Conservation (phyloP, 345 rosid genomes). For the Hibiscus tridactylites region DNA sequence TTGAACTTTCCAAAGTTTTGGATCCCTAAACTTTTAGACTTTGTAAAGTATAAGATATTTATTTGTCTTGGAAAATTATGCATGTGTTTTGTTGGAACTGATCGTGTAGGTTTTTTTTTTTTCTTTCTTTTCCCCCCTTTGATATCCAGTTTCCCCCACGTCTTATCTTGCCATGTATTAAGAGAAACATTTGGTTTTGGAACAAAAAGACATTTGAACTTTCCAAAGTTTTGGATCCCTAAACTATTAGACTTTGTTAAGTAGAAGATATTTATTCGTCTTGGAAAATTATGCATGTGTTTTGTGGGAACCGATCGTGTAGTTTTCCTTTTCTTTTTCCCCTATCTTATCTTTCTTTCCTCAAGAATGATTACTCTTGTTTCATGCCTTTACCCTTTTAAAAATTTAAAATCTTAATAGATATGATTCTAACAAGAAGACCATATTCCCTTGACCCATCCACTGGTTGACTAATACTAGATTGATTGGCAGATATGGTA, state of each 20-base stretch:
- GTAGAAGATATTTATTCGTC: no score
- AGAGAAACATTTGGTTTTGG: no score
- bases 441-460: neutral
- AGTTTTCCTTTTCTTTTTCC: neutral
- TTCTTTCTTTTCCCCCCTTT: no score
- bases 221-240: no score
- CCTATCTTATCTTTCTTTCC: neutral
- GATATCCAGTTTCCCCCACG: no score
- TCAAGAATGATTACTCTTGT: neutral
- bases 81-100: neutral
- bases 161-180: no score
- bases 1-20: neutral
- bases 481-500: neutral
- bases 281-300: no score
- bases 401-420: neutral
- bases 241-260: no score
- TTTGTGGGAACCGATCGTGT: no score
- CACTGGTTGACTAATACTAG: neutral
- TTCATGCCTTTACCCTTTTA: neutral
- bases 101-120: neutral
- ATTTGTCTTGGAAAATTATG: neutral
- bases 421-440: neutral
- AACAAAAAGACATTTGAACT: no score
- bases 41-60: neutral
- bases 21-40: neutral